Conservation (phyloP, 2,329 filamentous ascomycete species). For the Neofusicoccum parvum region DNA sequence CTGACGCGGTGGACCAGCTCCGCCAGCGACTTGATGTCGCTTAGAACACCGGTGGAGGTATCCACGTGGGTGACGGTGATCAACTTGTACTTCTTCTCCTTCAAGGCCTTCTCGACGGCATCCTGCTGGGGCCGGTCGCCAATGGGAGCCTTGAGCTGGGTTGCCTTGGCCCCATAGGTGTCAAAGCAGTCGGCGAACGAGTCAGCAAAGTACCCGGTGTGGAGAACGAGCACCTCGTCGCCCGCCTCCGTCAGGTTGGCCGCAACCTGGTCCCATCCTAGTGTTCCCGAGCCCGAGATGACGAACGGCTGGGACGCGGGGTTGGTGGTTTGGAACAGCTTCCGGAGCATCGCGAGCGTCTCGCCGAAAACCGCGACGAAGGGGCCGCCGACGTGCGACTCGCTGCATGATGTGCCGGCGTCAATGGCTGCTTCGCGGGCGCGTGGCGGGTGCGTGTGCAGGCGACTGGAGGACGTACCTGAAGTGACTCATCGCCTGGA, state of each 20-base stretch:
- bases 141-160: conserved; percentile 85
- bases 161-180: conserved; percentile 87
- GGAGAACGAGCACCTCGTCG: conserved; percentile 88
- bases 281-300: conserved; percentile 89
- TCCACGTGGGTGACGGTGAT: conserved; percentile 96
- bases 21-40: conserved; percentile 81
- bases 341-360: conserved; percentile 80
- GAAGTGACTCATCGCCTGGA: conserved; percentile 93
- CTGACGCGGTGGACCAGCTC: conserved; percentile 84
- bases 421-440: neutral
- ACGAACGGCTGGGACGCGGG: conserved; percentile 86
- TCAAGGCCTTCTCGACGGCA: conserved; percentile 85
- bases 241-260: conserved; percentile 88
- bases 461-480: conserved; percentile 56
- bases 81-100: conserved; percentile 90
- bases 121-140: conserved; percentile 83
- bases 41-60: conserved; percentile 93
- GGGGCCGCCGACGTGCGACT: conserved; percentile 87
- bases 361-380: conserved; percentile 94
- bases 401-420: conserved; percentile 53
- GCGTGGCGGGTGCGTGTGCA: neutral
- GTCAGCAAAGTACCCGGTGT: conserved; percentile 96
- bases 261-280: conserved; percentile 96
- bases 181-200: conserved; percentile 90
- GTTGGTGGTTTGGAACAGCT: conserved; percentile 90